Base-by-base conservation (phyloP, 495 filamentous ascomycete species). In the Penicillium desertorum region DNA sequence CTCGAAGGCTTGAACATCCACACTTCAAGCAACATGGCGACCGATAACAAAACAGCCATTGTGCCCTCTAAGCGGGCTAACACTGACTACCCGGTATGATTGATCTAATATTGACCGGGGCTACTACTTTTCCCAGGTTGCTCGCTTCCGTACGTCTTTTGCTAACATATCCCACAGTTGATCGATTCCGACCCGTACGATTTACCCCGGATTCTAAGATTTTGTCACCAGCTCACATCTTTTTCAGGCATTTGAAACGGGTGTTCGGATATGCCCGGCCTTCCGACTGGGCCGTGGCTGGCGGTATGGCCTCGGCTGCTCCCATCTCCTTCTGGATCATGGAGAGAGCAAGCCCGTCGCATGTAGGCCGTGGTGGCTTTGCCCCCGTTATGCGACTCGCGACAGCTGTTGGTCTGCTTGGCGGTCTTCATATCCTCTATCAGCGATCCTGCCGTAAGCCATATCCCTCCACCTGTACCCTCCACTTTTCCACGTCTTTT, bases 121-220 rank as follows among this genome's bases (percentile, higher is more conserved):
- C 44, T 25, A 17, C 45, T n/a, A 11, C 19, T 17, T 29, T 45
- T 39, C 30, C 9, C 20, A 32, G 9, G 20, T 39, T 51, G 58
- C 22, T 37, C 11, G 30, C 27, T 50, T 46, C 59, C 58, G 63
- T 53, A 41, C 36, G 10, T 50, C 39, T 29, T 45, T 61, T 68
- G 54, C 70, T 72, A 69, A 74, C 55, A 10, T 39, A 61, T 58
- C 65, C 49, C 56, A 44, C 66, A 98, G 93, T 87, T 96, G 76
- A 98, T 98, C 72, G 93, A 98, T 79, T 92, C 86, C 77, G 93
- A 98, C 76, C 93, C 93, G 93, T 98, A 90, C 71, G 88, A 46
- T 74, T 62, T 56, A 62, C 62, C 58, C 57, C 57, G 36, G 52
- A 56, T 27, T 23, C 48, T 45, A 49, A 47, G 29, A 41, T n/a